Conservation (phyloP, 148 eudicot genomes). For the Dysphania ambrosioides region DNA sequence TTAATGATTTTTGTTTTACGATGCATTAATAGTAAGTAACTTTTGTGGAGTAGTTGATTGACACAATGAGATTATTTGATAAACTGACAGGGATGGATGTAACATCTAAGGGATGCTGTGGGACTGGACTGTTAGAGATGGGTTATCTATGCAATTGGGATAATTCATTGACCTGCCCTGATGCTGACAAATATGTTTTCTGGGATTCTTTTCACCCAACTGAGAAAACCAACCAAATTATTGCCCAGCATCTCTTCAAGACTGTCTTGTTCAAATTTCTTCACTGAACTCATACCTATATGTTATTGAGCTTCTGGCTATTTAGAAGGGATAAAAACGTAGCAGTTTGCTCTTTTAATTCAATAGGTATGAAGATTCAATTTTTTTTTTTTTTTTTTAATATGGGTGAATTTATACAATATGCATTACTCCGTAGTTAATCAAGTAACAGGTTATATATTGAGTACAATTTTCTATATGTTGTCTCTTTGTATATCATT, state of each 20-base stretch:
- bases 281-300: background rate
- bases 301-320: no score
- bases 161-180: slow-evolving; percentile 46
- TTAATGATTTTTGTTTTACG: background rate
- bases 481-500: background rate
- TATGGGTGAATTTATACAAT: background rate
- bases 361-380: background rate
- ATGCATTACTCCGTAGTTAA: background rate
- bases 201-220: slow-evolving; percentile 93
- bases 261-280: slow-evolving; percentile 35
- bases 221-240: slow-evolving; percentile 48
- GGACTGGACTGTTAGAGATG: slow-evolving; percentile 68
- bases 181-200: slow-evolving; percentile 62
- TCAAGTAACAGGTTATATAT: no score
- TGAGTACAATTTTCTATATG: no score
- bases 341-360: no score
- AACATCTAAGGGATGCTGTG: slow-evolving; percentile 64
- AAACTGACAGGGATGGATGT: slow-evolving; percentile 51
- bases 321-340: no score
- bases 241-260: slow-evolving; percentile 42
- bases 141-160: slow-evolving; percentile 45
- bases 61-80: background rate
- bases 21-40: background rate
- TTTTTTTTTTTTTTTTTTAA: background rate
- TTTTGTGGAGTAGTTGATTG: background rate